phyloP scores from a whole-genome alignment of 1,284 basidiomycete genomes.

The Cerioporus squamosus region DNA sequence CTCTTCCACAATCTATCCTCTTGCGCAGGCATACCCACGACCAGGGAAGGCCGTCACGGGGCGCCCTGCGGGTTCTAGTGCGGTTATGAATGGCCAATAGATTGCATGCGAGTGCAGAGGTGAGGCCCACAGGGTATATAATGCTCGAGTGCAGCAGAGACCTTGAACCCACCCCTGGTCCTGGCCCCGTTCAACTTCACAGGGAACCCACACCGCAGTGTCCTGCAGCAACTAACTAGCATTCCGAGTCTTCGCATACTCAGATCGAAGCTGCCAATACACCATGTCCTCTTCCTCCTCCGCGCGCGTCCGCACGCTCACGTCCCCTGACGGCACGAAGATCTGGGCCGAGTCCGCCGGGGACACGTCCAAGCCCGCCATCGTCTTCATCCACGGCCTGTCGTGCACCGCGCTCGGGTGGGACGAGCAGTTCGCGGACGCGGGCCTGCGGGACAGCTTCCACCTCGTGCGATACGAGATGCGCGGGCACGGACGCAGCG shows the following conservation, averaged over 20 bases:
- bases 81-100: too few species aligned
- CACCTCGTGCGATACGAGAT: constrained; percentile 42
- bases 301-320: constrained; percentile 20
- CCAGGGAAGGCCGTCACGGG: not conserved
- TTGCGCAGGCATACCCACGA: not conserved
- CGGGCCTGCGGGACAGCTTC: constrained; percentile 32
- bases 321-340: constrained; percentile 33
- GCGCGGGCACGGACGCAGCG: constrained; percentile 38
- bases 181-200: too few species aligned
- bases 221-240: not conserved
- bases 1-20: not conserved
- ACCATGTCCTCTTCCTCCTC: not conserved
- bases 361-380: constrained; percentile 36
- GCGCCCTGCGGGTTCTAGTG: too few species aligned
- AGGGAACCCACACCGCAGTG: too few species aligned
- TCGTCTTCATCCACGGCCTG: constrained; percentile 49
- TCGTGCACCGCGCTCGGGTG: constrained; percentile 41
- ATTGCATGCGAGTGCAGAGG: too few species aligned
- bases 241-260: not conserved
- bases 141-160: too few species aligned
- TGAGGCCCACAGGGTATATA: too few species aligned
- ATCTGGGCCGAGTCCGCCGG: constrained; percentile 44
- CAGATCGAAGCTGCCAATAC: not conserved
- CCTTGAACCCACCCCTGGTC: too few species aligned
- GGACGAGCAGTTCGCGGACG: constrained; percentile 42